phyloP scores from a whole-genome alignment of 768 basidiomycete species.

The Podaxis sp. region DNA sequence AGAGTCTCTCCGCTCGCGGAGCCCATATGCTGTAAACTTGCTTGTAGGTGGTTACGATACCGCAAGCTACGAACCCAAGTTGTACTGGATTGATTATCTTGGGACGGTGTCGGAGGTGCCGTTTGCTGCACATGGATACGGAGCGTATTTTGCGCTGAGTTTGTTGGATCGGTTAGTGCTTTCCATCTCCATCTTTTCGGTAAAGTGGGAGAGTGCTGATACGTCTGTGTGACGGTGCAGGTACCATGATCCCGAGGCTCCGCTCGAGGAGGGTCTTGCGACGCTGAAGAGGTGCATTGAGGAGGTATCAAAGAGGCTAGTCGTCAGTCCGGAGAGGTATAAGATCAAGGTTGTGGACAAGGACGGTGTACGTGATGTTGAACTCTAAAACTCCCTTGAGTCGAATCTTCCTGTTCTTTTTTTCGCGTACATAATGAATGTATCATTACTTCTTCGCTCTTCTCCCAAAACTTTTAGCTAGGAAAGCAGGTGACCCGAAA shows the following conservation, averaged over 20 bases:
- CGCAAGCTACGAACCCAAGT: conserved; percentile 64
- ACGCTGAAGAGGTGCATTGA: conserved; percentile 84
- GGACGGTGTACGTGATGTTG: conserved; percentile 82
- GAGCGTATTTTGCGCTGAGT: conserved; percentile 87
- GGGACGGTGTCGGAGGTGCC: conserved; percentile 88
- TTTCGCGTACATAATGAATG: not conserved
- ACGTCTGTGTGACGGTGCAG: conserved; percentile 33
- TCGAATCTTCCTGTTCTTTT: not conserved
- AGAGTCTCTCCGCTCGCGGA: conserved; percentile 82
- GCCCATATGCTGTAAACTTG: conserved; percentile 89
- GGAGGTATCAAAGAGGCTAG: conserved; percentile 82
- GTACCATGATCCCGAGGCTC: conserved; percentile 88
- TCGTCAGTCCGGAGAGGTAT: conserved; percentile 78
- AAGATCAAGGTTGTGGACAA: conserved; percentile 92
- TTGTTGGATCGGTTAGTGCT: conserved; percentile 82
- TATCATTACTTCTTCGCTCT: not conserved
- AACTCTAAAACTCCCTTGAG: conserved; percentile 43
- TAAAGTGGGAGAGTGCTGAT: conserved; percentile 1
- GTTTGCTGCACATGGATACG: conserved; percentile 95
- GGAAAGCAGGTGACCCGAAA: not conserved
- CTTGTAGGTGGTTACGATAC: conserved; percentile 92
- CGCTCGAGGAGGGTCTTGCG: conserved; percentile 82
- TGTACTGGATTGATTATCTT: conserved; percentile 97
- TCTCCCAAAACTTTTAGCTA: not conserved
- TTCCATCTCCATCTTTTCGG: not conserved